phyloP scores from a whole-genome alignment of 805 yeast genomes.

The Pichia eremophila region DNA sequence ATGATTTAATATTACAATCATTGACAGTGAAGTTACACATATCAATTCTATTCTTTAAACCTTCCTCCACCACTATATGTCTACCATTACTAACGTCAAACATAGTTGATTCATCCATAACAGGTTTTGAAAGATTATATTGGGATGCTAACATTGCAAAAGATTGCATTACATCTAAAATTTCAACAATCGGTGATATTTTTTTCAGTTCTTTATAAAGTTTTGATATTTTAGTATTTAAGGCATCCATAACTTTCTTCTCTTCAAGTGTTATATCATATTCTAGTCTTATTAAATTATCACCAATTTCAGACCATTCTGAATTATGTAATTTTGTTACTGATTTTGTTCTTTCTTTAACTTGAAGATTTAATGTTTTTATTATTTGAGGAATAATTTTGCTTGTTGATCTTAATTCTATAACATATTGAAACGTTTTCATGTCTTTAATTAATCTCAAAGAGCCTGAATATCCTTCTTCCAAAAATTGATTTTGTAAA shows the following conservation, averaged over 20 bases:
- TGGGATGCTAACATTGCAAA: constrained; percentile 69
- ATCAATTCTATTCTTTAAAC: constrained; percentile 34
- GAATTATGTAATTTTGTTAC: constrained; percentile 29
- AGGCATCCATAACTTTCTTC: constrained; percentile 35
- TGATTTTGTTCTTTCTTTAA: constrained; percentile 20
- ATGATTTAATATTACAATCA: constrained; percentile 27
- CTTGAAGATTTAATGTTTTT: constrained; percentile 7
- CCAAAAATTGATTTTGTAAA: constrained; percentile 6
- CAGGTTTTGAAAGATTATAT: constrained; percentile 57
- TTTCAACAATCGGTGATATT: constrained; percentile 43
- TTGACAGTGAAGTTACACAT: constrained; percentile 39
- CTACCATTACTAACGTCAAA: constrained; percentile 58
- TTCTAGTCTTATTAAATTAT: constrained; percentile 34
- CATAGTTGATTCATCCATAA: constrained; percentile 36
- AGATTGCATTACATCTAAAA: constrained; percentile 62
- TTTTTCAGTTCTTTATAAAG: constrained; percentile 38
- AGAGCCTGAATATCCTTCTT: constrained; percentile 19
- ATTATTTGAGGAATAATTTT: constrained; percentile 15
- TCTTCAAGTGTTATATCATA: constrained; percentile 49
- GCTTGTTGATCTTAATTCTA: constrained; percentile 20
- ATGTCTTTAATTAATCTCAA: constrained; percentile 18
- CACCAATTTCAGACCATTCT: constrained; percentile 48
- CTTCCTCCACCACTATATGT: constrained; percentile 80
- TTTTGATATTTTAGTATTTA: constrained; percentile 39
- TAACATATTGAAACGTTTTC: constrained; percentile 19